Base-by-base conservation (phyloP, 2,329 filamentous ascomycete genomes). In the Monilinia polystroma region DNA sequence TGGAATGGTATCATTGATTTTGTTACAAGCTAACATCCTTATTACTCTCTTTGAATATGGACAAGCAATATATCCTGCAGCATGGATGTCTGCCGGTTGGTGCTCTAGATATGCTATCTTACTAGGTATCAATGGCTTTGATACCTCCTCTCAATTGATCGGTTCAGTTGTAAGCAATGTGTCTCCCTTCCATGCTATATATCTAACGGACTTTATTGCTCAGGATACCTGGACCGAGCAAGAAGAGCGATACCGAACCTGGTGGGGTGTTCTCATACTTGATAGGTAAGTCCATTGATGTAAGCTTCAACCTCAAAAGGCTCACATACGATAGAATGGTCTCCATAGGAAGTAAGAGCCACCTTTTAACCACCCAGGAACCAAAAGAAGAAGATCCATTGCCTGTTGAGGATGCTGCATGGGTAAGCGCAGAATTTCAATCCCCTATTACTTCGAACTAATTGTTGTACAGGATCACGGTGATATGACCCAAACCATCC, bases 51-150 rank as follows among this genome's bases (percentile, higher is more conserved):
- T 82, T 70, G 82, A 84, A 70, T 76, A 80, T 66, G 79, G 80
- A 1, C 82, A 84, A 68, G 79, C 76, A 4, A 80, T 84, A 57
- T 83, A 83, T 68, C 82, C 82, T 4, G 79, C 81, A 14, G 81
- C 81, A 18, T 84, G 80, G 76, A 80, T 83, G 73, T 80, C 80
- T 1, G 76, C 81, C 7, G 81, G 79, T 2, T 75, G 76, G 71
- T 81, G 80, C 72, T 76, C 79, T 26, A 74, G 81, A 64, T 81
- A 83, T 69, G 77, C 78, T 11, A 79, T 81, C 53, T 76, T 82
- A 14, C 74, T 83, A n/a, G 81, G 80, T 2, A 71, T 84, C 26
- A 79, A 78, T 70, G 72, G 75, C 7, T 73, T 75, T 11, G 75
- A 76, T 35, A 73, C 75, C 55, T 75, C 77, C 29, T 76, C 75